These are phyloP conservation scores for Pseudogymnoascus sp. DNA, from an alignment of 2,329 filamentous ascomycete genomes.

Conservation along the genomic window DNA sequence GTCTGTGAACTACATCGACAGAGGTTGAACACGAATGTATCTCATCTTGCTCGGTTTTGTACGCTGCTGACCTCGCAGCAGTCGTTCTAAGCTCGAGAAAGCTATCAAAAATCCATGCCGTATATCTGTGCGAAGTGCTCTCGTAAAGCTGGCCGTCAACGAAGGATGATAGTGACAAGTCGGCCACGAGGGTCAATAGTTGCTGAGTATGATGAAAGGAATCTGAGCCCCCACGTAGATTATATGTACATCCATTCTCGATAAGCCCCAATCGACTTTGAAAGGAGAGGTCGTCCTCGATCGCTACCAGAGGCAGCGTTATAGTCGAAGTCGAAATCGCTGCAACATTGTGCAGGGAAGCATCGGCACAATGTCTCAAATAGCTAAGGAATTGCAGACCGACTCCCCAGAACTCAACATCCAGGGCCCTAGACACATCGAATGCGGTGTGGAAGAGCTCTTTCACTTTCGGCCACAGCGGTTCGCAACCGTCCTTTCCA, in stretches of 20 bases:
- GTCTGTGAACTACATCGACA: conserved; percentile 18
- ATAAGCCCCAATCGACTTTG: neutral
- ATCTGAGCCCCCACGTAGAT: conserved; percentile 16
- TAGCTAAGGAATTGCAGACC: conserved; percentile 39
- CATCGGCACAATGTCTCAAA: conserved; percentile 32
- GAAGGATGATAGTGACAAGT: conserved; percentile 22
- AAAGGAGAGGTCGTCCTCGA: conserved; percentile 14
- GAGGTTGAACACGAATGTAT: conserved; percentile 4
- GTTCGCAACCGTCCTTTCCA: conserved; percentile 40
- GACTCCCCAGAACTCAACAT: conserved; percentile 39
- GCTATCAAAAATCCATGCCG: conserved; percentile 25
- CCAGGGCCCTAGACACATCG: conserved; percentile 32
- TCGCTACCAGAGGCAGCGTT: conserved; percentile 16
- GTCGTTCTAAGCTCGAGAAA: conserved; percentile 20
- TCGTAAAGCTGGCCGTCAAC: conserved; percentile 24
- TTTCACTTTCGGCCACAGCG: conserved; percentile 43
- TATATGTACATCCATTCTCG: conserved; percentile 21
- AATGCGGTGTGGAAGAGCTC: conserved; percentile 43
- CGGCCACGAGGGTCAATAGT: conserved; percentile 23
- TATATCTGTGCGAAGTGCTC: conserved; percentile 20
- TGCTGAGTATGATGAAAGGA: conserved; percentile 22
- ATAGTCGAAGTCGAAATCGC: neutral
- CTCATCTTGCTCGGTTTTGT: neutral
- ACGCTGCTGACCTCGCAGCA: conserved; percentile 11
- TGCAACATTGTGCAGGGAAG: neutral